Conservation (phyloP, 106 monocot genomes). For the Phalaenopsis aphrodite region DNA sequence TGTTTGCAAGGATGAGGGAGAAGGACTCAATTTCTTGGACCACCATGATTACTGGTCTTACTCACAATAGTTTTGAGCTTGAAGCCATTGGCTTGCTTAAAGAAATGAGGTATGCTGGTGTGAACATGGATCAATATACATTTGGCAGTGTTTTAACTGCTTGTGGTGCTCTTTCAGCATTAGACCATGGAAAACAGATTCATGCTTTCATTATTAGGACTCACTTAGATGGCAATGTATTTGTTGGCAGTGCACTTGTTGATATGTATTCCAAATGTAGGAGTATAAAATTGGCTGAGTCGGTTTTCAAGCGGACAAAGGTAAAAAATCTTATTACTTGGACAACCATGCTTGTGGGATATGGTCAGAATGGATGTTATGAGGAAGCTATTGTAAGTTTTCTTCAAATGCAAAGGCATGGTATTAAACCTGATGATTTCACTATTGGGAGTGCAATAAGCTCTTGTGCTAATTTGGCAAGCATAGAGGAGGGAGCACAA, state of each 20-base stretch:
- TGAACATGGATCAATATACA: slow-evolving; percentile 64
- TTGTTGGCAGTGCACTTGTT: slow-evolving; percentile 73
- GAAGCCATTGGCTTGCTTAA: slow-evolving; percentile 43
- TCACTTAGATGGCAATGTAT: slow-evolving; percentile 40
- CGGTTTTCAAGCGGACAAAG: slow-evolving; percentile 41
- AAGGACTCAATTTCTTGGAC: slow-evolving; percentile 75
- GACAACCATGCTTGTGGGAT: slow-evolving; percentile 87
- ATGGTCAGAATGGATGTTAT: slow-evolving; percentile 61
- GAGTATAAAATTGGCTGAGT: slow-evolving; percentile 32
- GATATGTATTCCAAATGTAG: slow-evolving; percentile 85
- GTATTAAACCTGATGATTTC: slow-evolving; percentile 66
- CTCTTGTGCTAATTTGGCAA: slow-evolving; percentile 73
- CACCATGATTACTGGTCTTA: slow-evolving; percentile 55
- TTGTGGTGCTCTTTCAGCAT: slow-evolving; percentile 51
- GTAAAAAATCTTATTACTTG: slow-evolving; percentile 66
- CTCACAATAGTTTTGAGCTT: slow-evolving; percentile 29
- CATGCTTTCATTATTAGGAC: slow-evolving; percentile 58
- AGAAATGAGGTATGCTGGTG: slow-evolving; percentile 43
- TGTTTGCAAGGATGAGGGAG: slow-evolving; percentile 54
- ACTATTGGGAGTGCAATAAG: slow-evolving; percentile 75
- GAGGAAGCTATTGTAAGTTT: slow-evolving; percentile 60
- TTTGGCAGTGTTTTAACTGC: slow-evolving; percentile 70
- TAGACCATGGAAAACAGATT: slow-evolving; percentile 45
- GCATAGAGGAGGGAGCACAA: slow-evolving; percentile 65
- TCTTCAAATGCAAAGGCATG: slow-evolving; percentile 54